phyloP scores from a whole-genome alignment of 2,329 filamentous ascomycete species.

The Epichloe sibirici region DNA sequence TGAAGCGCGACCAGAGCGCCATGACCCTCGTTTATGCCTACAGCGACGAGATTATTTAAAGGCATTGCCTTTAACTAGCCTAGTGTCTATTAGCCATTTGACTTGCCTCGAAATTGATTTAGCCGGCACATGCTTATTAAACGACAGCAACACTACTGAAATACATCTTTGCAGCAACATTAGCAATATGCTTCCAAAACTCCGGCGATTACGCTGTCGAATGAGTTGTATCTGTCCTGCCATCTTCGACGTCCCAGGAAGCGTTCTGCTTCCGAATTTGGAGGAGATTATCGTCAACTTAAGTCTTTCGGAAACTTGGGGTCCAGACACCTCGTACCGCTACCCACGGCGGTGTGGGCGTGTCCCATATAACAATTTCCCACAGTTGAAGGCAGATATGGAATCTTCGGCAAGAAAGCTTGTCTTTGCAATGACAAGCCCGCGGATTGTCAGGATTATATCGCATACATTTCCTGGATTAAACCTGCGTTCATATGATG shows the following conservation, averaged over 20 bases:
- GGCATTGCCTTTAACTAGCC: conserved; percentile 2
- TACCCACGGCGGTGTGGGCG: background rate
- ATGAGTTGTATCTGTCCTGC: conserved; percentile 5
- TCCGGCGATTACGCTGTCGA: conserved; percentile 6
- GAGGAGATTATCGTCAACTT: conserved; percentile 6
- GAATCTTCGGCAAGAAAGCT: conserved; percentile 4
- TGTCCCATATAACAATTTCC: conserved; percentile 1
- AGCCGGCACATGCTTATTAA: conserved; percentile 3
- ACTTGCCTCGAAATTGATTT: conserved; percentile 7
- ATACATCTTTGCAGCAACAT: conserved; percentile 5
- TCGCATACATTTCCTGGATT: conserved; percentile 6
- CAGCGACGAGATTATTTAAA: conserved; percentile 5
- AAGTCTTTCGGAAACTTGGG: conserved; percentile 4
- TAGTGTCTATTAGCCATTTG: conserved; percentile 3
- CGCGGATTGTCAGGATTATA: conserved; percentile 6
- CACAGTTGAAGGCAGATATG: conserved; percentile 5
- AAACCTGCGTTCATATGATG: conserved; percentile 6
- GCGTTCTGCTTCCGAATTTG: background rate
- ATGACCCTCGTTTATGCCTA: background rate
- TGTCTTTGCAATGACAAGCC: conserved; percentile 2
- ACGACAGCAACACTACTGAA: background rate
- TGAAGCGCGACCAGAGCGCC: conserved; percentile 5
- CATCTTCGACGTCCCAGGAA: conserved; percentile 2
- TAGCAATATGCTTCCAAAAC: conserved; percentile 2
- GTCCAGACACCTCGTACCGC: no score